phyloP scores from a whole-genome alignment of 139 green algal genomes.

The Desmodesmus armatus region DNA sequence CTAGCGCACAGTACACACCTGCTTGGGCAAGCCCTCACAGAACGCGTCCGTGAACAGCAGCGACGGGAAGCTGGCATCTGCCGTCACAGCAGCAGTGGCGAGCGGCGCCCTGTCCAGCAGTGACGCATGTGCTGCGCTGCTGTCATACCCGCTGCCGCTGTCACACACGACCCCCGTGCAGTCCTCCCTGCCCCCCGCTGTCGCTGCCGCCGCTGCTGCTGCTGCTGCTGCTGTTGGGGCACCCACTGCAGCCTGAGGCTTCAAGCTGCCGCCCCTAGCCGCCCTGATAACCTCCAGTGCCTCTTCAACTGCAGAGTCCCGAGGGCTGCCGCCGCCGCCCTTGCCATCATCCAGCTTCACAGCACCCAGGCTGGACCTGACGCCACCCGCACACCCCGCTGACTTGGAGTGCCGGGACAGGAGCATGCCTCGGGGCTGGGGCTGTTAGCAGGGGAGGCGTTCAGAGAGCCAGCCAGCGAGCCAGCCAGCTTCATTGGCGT shows the following conservation, averaged over 20 bases:
- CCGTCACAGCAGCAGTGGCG: slow-evolving; percentile 31
- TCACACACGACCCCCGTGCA: neutral
- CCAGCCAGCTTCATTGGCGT: neutral
- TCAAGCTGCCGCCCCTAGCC: too few species aligned
- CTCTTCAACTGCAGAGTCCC: neutral
- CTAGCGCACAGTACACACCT: too few species aligned
- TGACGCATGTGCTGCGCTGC: neutral
- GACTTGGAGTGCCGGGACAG: too few species aligned
- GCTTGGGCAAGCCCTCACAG: slow-evolving; percentile 54
- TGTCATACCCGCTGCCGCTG: neutral
- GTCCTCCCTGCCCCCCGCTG: too few species aligned
- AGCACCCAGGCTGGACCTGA: too few species aligned
- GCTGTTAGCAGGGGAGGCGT: too few species aligned
- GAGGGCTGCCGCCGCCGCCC: neutral
- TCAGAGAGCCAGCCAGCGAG: neutral
- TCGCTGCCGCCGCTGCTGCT: neutral
- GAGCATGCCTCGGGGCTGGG: too few species aligned
- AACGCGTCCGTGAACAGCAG: slow-evolving; percentile 62
- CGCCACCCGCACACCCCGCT: too few species aligned
- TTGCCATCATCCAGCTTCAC: too few species aligned
- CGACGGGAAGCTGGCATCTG: slow-evolving; percentile 54
- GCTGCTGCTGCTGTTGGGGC: neutral
- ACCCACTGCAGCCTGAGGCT: neutral
- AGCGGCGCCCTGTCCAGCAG: neutral
- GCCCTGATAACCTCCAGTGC: neutral